These are phyloP conservation scores for Dactylellina cionopaga DNA, from an alignment of 2,329 filamentous ascomycete species.

Conservation along the genomic window DNA sequence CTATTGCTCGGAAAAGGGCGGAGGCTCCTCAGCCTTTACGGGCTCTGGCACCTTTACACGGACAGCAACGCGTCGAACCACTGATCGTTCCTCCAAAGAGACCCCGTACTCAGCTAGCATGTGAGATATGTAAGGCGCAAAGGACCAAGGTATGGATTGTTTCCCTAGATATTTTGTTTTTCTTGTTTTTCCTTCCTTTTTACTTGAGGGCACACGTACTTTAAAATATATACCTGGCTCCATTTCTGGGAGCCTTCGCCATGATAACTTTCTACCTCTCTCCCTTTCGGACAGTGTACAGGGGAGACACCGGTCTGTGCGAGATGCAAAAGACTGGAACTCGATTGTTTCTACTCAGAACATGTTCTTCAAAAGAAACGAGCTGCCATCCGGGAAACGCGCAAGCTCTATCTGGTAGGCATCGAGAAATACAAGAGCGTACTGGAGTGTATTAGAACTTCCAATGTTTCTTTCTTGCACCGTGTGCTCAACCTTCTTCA, in stretches of 20 bases:
- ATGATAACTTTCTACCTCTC: too few relatives aligned
- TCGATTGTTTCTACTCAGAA: background rate
- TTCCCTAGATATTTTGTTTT: background rate
- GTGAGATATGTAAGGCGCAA: background rate
- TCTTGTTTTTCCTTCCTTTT: background rate
- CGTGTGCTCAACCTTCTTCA: background rate
- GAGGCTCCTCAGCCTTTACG: background rate
- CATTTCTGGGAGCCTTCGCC: too few relatives aligned
- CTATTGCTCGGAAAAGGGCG: background rate
- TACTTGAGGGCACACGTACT: background rate
- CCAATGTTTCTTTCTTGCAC: background rate
- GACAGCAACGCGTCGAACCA: background rate
- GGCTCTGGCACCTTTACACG: background rate
- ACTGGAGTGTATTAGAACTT: background rate
- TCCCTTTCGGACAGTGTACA: background rate
- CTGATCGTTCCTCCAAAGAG: background rate
- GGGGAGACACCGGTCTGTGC: background rate
- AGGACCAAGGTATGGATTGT: slow-evolving; percentile 5
- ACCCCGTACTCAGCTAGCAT: background rate
- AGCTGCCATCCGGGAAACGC: background rate
- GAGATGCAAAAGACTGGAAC: background rate
- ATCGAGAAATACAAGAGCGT: background rate
- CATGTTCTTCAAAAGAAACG: background rate
- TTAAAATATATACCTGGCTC: too few relatives aligned
- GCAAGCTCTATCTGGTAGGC: background rate